phyloP scores from a whole-genome alignment of 306 rosid species.

The Calophaca sinica region DNA sequence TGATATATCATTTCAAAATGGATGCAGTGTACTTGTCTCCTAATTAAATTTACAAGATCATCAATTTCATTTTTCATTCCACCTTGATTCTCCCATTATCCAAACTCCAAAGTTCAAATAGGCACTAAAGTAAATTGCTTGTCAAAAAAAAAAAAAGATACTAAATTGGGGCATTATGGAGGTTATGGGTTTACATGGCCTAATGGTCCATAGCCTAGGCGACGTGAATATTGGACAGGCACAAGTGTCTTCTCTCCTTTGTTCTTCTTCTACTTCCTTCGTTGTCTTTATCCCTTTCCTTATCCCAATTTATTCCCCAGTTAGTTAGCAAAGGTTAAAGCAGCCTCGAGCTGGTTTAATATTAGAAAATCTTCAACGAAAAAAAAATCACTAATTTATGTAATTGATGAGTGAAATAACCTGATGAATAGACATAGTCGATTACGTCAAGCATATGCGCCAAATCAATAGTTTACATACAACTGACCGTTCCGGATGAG shows the following conservation, averaged over 20 bases:
- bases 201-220: slow-evolving; percentile 18
- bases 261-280: neutral
- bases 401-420: neutral
- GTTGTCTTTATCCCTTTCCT: neutral
- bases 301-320: too few species aligned
- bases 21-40: too few species aligned
- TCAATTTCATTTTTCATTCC: too few species aligned
- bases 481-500: neutral
- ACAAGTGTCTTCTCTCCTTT: neutral
- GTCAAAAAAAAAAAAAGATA: too few species aligned
- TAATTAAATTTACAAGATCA: too few species aligned
- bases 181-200: slow-evolving; percentile 25
- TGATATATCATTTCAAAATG: too few species aligned
- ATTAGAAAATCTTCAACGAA: too few species aligned
- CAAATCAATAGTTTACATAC: neutral
- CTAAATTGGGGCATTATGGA: slow-evolving; percentile 22
- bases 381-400: neutral
- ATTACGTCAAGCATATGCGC: neutral
- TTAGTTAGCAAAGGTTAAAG: too few species aligned
- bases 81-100: neutral
- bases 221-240: neutral
- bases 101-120: neutral
- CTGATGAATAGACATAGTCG: neutral
- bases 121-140: too few species aligned
- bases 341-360: neutral